Evolutionary conservation across 1,139 yeast species (phyloP).

Genomic region (Yamadazyma atmosphaerica): DNA sequence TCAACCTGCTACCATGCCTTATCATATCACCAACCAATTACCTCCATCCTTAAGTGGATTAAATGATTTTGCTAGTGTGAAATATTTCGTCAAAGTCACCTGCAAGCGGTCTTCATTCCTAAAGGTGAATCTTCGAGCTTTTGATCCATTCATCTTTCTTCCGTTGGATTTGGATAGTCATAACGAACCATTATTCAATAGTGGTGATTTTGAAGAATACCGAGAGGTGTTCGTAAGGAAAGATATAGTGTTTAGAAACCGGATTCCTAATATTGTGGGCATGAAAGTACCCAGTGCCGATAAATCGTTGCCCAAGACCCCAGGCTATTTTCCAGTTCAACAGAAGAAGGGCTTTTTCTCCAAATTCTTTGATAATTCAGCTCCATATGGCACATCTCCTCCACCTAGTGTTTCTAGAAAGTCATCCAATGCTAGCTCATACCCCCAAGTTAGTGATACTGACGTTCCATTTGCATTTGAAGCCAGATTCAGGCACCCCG

Average conservation of each 20-base stretch:
- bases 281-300: conserved; percentile 26
- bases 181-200: conserved; percentile 16
- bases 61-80: conserved; percentile 47
- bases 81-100: conserved; percentile 60
- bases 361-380: conserved; percentile 18
- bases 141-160: conserved; percentile 52
- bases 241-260: conserved; percentile 36
- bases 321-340: conserved; percentile 13
- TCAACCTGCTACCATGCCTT: conserved; percentile 14
- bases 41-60: conserved; percentile 58
- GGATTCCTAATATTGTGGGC: conserved; percentile 48
- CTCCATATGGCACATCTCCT: conserved; percentile 5
- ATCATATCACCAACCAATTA: conserved; percentile 45
- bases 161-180: conserved; percentile 48
- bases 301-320: conserved; percentile 20
- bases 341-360: conserved; percentile 24
- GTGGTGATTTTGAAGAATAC: conserved; percentile 28
- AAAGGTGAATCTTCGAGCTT: conserved; percentile 48
- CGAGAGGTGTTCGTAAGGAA: conserved; percentile 43
- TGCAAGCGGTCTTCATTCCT: conserved; percentile 56
- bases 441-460: conserved; percentile 28
- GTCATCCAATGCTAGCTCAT: neutral
- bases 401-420: conserved; percentile 2
- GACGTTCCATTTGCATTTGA: conserved; percentile 50
- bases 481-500: conserved; percentile 47